phyloP scores from a whole-genome alignment of 2,329 filamentous ascomycete genomes.

The Sporothrix phasma region DNA sequence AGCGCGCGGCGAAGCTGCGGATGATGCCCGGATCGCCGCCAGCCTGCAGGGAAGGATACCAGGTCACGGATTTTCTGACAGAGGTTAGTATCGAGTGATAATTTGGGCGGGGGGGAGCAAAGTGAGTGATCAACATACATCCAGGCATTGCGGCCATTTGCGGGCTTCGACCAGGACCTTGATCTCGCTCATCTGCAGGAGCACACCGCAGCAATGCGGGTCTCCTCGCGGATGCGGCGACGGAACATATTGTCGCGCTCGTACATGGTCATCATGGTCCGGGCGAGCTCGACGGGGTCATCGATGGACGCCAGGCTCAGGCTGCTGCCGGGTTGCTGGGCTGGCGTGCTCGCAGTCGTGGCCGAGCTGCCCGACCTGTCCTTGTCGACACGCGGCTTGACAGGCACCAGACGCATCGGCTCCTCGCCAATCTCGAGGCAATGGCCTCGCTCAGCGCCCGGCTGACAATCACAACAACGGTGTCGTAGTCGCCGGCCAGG shows the following conservation, averaged over 20 bases:
- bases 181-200: slow-evolving; percentile 52
- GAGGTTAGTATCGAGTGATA: neutral
- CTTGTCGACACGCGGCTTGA: slow-evolving; percentile 56
- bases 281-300: slow-evolving; percentile 49
- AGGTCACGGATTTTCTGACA: slow-evolving; percentile 57
- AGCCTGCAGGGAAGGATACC: slow-evolving; percentile 66
- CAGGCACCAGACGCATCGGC: slow-evolving; percentile 64
- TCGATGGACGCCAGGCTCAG: slow-evolving; percentile 51
- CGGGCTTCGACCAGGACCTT: slow-evolving; percentile 45
- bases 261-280: slow-evolving; percentile 54
- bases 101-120: neutral
- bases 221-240: slow-evolving; percentile 45
- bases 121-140: slow-evolving; percentile 36
- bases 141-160: slow-evolving; percentile 48
- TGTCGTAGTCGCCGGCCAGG: slow-evolving; percentile 88
- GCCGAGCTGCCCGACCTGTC: slow-evolving; percentile 27
- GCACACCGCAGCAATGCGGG: slow-evolving; percentile 46
- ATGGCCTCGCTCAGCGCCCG: slow-evolving; percentile 84
- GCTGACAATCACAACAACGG: slow-evolving; percentile 82
- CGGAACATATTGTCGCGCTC: slow-evolving; percentile 52
- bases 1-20: slow-evolving; percentile 69
- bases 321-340: slow-evolving; percentile 42
- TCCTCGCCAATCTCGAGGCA: slow-evolving; percentile 78
- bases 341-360: slow-evolving; percentile 50
- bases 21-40: slow-evolving; percentile 67